Evolutionary conservation across 2,329 filamentous ascomycete species (phyloP), one percentile per base, ranked within the genome.

Genomic region (Aspergillus cejpii): DNA sequence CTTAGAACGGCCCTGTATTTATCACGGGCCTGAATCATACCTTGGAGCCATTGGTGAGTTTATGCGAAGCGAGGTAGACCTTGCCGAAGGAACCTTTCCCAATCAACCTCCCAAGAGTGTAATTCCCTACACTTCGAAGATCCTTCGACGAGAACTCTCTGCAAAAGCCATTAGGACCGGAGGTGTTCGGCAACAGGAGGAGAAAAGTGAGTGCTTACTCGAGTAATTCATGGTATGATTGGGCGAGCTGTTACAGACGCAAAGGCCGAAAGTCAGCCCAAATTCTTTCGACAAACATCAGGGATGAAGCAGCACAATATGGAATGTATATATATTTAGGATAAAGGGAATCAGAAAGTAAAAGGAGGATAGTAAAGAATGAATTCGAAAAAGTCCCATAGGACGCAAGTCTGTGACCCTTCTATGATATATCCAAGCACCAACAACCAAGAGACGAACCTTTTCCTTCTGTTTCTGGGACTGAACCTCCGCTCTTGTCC

Each of bases 11-110:
- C 23, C 43, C 34, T 41, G 26, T 46, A 41, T 41, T 37, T 37
- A 26, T 23, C 24, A 26, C 19, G 37, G 23, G 17, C 33, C 17
- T 20, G 3, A 6, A 20, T 19, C 51, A 31, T 61, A 91, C 89
- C 81, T 96, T 97, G 64, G 90, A 95, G 61, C 90, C 91, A 81
- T 96, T 96, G 61, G 88, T 97, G 67, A 98, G 87, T 69, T 96
- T 97, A 69, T 98, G 92, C 37, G 84, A 82, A 47, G 91, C 92
- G 47, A 98, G 77, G 68, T 98, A 98, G 60, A 98, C 92, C 71
- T 96, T 97, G 60, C 92, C 92, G 69, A 98, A 98, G 52, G 90
- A 96, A 46, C 92, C 92, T 65, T 97, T 98, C 55, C 92, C 92
- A 64, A 98, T 95, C 47, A 98, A 75, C 48, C 83, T 83, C 37